phyloP scores from a whole-genome alignment of 139 green algal genomes.

The Chlamydomonas sp. region DNA sequence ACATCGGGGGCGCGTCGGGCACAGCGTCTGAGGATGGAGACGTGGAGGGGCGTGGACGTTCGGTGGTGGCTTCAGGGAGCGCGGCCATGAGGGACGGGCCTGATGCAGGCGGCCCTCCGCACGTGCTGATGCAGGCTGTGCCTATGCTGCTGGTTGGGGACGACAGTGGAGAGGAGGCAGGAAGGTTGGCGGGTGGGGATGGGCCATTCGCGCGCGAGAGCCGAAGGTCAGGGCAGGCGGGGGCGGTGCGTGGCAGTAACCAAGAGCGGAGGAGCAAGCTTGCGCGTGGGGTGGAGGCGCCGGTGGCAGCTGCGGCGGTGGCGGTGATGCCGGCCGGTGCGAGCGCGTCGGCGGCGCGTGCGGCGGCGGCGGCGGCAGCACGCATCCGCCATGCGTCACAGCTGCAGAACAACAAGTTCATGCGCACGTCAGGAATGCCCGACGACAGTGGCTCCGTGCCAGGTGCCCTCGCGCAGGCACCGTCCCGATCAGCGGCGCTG shows the following conservation, averaged over 20 bases:
- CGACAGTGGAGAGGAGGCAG: background rate
- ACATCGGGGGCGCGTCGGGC: too few relatives aligned
- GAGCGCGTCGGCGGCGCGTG: background rate
- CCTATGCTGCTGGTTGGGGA: slow-evolving; percentile 16
- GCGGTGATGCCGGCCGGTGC: background rate
- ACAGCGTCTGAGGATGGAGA: background rate
- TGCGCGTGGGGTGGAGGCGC: too few relatives aligned
- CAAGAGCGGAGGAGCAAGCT: too few relatives aligned
- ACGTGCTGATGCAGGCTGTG: slow-evolving; percentile 9
- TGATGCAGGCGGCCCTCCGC: background rate
- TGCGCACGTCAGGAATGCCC: background rate
- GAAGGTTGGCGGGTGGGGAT: background rate
- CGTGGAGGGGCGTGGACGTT: background rate
- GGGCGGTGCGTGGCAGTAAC: too few relatives aligned
- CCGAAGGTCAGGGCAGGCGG: too few relatives aligned
- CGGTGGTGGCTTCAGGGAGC: too few relatives aligned
- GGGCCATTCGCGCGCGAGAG: background rate
- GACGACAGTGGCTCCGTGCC: background rate
- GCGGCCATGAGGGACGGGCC: background rate
- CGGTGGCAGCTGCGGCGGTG: background rate
- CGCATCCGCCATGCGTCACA: slow-evolving; percentile 11
- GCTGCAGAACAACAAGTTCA: background rate
- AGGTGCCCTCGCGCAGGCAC: background rate
- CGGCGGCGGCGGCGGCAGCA: background rate
- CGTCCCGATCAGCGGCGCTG: background rate